Conservation (phyloP, 1,284 basidiomycete genomes). For the Fomitopsis schrenkii region DNA sequence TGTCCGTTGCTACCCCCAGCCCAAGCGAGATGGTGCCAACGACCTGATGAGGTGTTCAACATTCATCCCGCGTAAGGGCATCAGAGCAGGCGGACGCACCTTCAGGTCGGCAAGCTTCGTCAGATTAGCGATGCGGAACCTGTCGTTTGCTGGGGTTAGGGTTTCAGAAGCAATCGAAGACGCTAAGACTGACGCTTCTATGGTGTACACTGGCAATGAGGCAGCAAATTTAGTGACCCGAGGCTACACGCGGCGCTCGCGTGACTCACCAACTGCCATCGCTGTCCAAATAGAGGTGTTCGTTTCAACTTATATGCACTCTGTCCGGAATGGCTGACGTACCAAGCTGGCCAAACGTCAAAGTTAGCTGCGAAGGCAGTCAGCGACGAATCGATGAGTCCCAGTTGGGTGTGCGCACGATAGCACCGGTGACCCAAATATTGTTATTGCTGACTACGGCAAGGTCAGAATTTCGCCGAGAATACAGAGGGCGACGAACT, state of each 20-base stretch:
- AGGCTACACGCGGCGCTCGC: not conserved
- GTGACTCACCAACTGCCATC: slow-evolving; percentile 15
- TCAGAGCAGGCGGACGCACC: not conserved
- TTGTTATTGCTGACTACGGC: slow-evolving; percentile 58
- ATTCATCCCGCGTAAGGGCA: not conserved
- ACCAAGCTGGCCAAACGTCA: slow-evolving; percentile 42
- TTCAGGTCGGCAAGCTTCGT: slow-evolving; percentile 5
- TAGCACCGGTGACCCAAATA: slow-evolving; percentile 43
- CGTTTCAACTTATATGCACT: not conserved
- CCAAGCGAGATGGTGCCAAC: slow-evolving; percentile 41
- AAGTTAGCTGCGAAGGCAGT: not conserved
- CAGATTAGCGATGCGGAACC: slow-evolving; percentile 3
- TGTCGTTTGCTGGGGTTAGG: slow-evolving; percentile 7
- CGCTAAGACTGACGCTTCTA: slow-evolving; percentile 38
- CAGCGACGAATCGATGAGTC: not conserved
- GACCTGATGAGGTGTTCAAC: slow-evolving; percentile 21
- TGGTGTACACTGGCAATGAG: slow-evolving; percentile 29
- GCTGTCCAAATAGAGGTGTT: not conserved
- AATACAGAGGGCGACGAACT: slow-evolving; percentile 16
- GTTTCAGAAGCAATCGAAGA: not conserved
- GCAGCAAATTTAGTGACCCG: not conserved
- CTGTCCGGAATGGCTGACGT: slow-evolving; percentile 11
- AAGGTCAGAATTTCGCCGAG: slow-evolving; percentile 6
- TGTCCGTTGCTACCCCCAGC: slow-evolving; percentile 42
- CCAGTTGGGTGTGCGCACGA: slow-evolving; percentile 41